Evolutionary conservation across 495 filamentous ascomycete genomes (phyloP).

Genomic region (Hyphodiscus hymeniophilus): DNA sequence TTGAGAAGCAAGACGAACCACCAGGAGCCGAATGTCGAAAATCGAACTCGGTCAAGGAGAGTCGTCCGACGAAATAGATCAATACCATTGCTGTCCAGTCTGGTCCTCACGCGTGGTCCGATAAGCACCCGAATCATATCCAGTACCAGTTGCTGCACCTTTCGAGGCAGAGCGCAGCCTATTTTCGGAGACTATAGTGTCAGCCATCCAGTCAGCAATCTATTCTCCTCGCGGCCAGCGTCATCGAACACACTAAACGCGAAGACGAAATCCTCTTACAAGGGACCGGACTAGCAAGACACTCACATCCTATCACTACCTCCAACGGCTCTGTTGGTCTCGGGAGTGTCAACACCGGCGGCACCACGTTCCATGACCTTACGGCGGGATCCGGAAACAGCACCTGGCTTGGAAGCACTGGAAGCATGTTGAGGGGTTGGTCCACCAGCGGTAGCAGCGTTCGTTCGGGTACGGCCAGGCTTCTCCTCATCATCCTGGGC

Average conservation of each 20-base stretch:
- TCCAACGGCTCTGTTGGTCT: constrained; percentile 81
- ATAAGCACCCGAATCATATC: constrained; percentile 48
- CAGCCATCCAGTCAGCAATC: constrained; percentile 68
- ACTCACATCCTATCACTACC: constrained; percentile 99
- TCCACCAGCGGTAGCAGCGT: constrained; percentile 48
- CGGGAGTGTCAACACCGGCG: constrained; percentile 59
- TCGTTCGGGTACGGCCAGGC: constrained; percentile 51
- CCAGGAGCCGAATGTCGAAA: constrained; percentile 17
- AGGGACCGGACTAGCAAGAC: constrained; percentile 67
- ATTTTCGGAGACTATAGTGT: constrained; percentile 82
- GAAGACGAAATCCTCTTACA: constrained; percentile 87
- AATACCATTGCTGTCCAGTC: constrained; percentile 52
- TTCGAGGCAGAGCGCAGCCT: constrained; percentile 94
- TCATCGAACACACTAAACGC: constrained; percentile 75
- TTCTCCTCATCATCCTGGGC: constrained; percentile 69
- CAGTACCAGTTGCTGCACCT: constrained; percentile 65
- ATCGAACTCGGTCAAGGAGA: constrained; percentile 18
- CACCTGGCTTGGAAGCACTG: constrained; percentile 58
- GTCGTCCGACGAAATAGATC: constrained; percentile 28
- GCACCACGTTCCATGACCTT: constrained; percentile 68
- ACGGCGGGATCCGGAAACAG: constrained; percentile 72
- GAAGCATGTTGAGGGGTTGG: constrained; percentile 45
- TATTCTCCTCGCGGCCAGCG: constrained; percentile 67
- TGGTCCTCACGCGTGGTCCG: constrained; percentile 67
- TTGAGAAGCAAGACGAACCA: constrained; percentile 23